Conservation (phyloP, 75 land plant species). For the Pinus taeda region DNA sequence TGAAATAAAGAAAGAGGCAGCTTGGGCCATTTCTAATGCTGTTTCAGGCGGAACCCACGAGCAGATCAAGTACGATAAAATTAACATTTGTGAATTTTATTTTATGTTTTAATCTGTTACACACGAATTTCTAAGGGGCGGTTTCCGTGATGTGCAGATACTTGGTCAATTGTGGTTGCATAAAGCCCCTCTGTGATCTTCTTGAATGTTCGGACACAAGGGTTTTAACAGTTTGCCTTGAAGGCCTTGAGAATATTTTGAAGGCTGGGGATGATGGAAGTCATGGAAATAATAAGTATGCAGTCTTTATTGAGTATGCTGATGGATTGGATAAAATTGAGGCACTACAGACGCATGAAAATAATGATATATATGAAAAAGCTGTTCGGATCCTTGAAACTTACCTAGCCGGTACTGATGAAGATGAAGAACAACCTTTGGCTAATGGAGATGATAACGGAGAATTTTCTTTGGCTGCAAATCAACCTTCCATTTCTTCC, state of each 20-base stretch:
- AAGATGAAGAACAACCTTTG: constrained; percentile 19
- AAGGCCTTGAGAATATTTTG: constrained; percentile 79
- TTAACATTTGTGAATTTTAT: neutral
- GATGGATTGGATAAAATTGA: constrained; percentile 86
- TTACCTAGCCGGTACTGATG: constrained; percentile 76
- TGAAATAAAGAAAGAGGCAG: constrained; percentile 65
- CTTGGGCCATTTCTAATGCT: constrained; percentile 69
- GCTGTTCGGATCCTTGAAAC: constrained; percentile 73
- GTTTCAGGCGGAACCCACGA: constrained; percentile 60
- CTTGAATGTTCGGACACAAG: constrained; percentile 68
- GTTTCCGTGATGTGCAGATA: constrained; percentile 26
- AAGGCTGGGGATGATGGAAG: constrained; percentile 80
- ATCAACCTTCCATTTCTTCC: too few species aligned
- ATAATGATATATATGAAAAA: constrained; percentile 79
- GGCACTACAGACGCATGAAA: constrained; percentile 74
- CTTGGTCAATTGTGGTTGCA: constrained; percentile 74
- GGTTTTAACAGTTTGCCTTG: constrained; percentile 69
- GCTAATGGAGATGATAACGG: too few species aligned
- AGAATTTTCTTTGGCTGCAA: too few species aligned
- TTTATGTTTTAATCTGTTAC: neutral
- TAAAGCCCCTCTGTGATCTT: constrained; percentile 81
- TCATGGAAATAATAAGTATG: constrained; percentile 50
- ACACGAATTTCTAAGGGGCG: neutral
- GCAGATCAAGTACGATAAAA: constrained; percentile 43
- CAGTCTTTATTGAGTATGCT: constrained; percentile 70